phyloP scores from a whole-genome alignment of 2,329 filamentous ascomycete genomes.

The Scedosporium minutisporum region DNA sequence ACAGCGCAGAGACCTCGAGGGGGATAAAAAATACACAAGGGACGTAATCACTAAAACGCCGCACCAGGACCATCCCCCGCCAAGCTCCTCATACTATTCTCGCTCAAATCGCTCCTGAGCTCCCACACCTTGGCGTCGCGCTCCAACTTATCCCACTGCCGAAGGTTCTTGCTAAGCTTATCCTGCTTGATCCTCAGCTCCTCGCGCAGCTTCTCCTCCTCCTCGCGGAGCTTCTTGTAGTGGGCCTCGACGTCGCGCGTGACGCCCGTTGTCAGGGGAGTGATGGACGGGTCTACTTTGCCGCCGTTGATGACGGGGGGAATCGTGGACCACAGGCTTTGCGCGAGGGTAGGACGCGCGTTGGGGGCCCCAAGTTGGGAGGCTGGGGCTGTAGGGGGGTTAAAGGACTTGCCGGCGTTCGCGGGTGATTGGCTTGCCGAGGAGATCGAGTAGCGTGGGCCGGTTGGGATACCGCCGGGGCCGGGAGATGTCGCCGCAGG shows the following conservation, averaged over 20 bases:
- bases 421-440: slow-evolving; percentile 17
- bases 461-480: slow-evolving; percentile 36
- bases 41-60: slow-evolving; percentile 32
- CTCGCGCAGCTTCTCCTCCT: slow-evolving; percentile 47
- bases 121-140: slow-evolving; percentile 44
- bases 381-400: slow-evolving; percentile 46
- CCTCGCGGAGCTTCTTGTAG: slow-evolving; percentile 43
- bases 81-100: slow-evolving; percentile 46
- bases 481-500: slow-evolving; percentile 26
- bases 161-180: slow-evolving; percentile 41
- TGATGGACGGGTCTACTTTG: slow-evolving; percentile 38
- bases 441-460: slow-evolving; percentile 29
- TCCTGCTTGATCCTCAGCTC: slow-evolving; percentile 46
- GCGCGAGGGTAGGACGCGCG: slow-evolving; percentile 36
- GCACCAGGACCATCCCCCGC: slow-evolving; percentile 46
- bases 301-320: slow-evolving; percentile 44
- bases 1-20: neutral
- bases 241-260: slow-evolving; percentile 47
- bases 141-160: slow-evolving; percentile 43
- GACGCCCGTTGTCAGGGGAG: slow-evolving; percentile 31
- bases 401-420: slow-evolving; percentile 39
- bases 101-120: slow-evolving; percentile 45
- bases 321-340: slow-evolving; percentile 41
- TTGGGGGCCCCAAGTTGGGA: slow-evolving; percentile 16
- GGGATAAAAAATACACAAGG: neutral